Conservation (phyloP, 352 stramenopile genomes). For the Sclerospora graminicola region DNA sequence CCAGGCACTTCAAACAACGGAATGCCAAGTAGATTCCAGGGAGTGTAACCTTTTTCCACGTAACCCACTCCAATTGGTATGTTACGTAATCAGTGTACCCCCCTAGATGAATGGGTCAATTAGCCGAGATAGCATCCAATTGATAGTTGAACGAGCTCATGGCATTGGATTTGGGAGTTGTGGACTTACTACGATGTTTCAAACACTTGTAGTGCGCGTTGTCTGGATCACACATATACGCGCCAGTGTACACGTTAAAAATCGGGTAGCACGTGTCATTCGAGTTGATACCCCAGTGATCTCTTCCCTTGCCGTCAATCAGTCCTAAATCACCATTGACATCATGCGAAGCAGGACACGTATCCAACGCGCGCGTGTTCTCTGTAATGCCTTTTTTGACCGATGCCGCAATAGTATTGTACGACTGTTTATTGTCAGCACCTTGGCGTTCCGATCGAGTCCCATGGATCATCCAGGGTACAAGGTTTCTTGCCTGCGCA, state of each 20-base stretch:
- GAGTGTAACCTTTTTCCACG: slow-evolving; percentile 24
- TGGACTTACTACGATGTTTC: slow-evolving; percentile 32
- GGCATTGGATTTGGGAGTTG: slow-evolving; percentile 25
- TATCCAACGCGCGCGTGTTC: slow-evolving; percentile 30
- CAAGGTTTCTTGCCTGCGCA: no score
- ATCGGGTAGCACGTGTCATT: slow-evolving; percentile 42
- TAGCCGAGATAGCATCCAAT: slow-evolving; percentile 47
- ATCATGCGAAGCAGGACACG: slow-evolving; percentile 40
- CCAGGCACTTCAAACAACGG: slow-evolving; percentile 72
- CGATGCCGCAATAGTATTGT: slow-evolving; percentile 29
- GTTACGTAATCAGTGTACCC: slow-evolving; percentile 62
- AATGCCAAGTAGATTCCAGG: slow-evolving; percentile 49
- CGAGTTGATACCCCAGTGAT: slow-evolving; percentile 43
- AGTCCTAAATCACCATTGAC: slow-evolving; percentile 31
- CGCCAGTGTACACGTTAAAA: slow-evolving; percentile 44
- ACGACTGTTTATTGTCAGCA: no score
- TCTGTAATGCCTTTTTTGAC: slow-evolving; percentile 34
- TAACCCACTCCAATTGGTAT: slow-evolving; percentile 38
- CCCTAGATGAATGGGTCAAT: slow-evolving; percentile 60
- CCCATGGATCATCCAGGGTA: no score
- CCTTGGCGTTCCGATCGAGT: no score
- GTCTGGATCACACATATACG: slow-evolving; percentile 42
- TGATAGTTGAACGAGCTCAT: slow-evolving; percentile 43
- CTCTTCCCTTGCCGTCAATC: slow-evolving; percentile 30
- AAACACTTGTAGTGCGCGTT: slow-evolving; percentile 23